Evolutionary conservation across 2,329 filamentous ascomycete species (phyloP), one percentile per base, ranked within the genome.

Genomic region (Xylaria sp.): DNA sequence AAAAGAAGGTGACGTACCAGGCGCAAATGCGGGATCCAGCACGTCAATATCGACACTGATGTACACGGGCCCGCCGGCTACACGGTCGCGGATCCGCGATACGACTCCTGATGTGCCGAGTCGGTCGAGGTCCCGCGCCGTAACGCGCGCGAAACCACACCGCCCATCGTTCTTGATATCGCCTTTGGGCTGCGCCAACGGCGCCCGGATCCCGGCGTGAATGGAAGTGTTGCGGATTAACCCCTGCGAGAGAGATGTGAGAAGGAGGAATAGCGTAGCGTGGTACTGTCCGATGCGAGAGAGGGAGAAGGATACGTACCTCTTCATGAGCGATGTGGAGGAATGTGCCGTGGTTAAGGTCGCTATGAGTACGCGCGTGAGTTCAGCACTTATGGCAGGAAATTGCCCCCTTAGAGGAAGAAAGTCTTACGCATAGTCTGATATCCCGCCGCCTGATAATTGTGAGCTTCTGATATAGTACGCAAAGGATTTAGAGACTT

Each of bases 41-140:
- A 94, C 92, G 79, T 95, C 92, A 73, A 94, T 94, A 76, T 95
- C 92, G 18, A 95, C 88, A 66, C 87, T 91, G 28, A 95, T 83
- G 75, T 95, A 95, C 13, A 90, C 87, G 54, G 82, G 85, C 34
- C 34, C 34, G 0, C 84, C 83, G 15, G 82, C 80, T 0, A 89
- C 85, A 9, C 87, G 82, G 2, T 84, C 77, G 74, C 92, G 83
- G 71, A 95, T 92, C 50, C 80, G 82, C 12, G 88, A 81, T 2
- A 93, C 86, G 48, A 95, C 82, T 0, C 91, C 92, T 41, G 85
- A 82, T 0, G 86, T 82, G 2, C 92, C 92, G 46, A 93, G 78
- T 18, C 89, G 89, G 78, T 95, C 92, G 55, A 95, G 89, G 71
- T 94, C 92, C 72, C 88, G 80, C 0, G 89, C 88, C 23, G 80